These are phyloP conservation scores for Fusarium oligoseptatum DNA, from an alignment of 2,329 filamentous ascomycete genomes.

Conservation along the genomic window DNA sequence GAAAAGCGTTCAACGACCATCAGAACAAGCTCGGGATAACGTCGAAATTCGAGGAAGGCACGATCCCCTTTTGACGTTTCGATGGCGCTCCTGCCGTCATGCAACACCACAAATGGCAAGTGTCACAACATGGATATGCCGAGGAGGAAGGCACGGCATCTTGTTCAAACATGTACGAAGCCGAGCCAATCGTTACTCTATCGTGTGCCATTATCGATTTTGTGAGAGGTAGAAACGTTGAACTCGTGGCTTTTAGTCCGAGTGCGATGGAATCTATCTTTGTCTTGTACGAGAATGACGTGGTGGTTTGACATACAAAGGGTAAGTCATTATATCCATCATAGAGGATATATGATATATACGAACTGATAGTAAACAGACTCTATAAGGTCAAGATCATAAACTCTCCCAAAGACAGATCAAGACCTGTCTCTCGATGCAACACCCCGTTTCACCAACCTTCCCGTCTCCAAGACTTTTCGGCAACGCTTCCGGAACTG, in stretches of 20 bases:
- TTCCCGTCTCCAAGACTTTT: not conserved
- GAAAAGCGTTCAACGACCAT: not conserved
- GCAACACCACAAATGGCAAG: conserved; percentile 5
- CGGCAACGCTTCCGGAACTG: not conserved
- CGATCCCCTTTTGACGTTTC: not conserved
- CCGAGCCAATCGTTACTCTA: not conserved
- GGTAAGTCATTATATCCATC: not conserved
- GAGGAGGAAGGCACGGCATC: conserved; percentile 2
- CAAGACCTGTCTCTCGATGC: not conserved
- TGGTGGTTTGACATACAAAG: not conserved
- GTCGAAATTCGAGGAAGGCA: not conserved
- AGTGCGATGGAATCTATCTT: not conserved
- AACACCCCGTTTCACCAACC: not conserved
- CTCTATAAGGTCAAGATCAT: not conserved
- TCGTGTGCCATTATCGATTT: not conserved
- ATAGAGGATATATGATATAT: not conserved
- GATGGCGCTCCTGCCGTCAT: not conserved
- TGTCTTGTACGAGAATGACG: not conserved
- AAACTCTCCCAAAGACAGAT: not conserved
- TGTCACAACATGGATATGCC: conserved; percentile 10
- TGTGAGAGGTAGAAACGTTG: not conserved
- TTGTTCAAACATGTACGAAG: not conserved
- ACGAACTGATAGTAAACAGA: not conserved
- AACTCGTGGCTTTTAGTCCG: conserved; percentile 3
- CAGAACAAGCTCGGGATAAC: not conserved